Evolutionary conservation across 2,329 filamentous ascomycete species (phyloP).

Genomic region (Teratosphaeriaceae sp.): DNA sequence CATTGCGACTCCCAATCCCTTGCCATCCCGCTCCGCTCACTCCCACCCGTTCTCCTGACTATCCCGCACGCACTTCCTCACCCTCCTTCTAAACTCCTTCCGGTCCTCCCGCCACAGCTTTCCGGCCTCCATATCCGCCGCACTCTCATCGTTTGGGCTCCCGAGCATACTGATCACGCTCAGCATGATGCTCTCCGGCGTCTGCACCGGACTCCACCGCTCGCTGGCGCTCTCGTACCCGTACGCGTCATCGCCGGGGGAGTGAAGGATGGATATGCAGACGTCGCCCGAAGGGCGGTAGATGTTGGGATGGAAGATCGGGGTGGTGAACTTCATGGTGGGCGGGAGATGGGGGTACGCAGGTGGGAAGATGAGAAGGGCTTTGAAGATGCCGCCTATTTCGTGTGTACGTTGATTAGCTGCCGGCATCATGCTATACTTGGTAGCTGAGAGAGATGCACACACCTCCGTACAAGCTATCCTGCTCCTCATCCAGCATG

Average conservation of each 20-base stretch:
- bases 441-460: constrained; percentile 9
- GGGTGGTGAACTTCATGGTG: constrained; percentile 75
- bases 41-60: constrained; percentile 56
- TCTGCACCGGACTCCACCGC: constrained; percentile 92
- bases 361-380: constrained; percentile 71
- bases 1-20: background rate
- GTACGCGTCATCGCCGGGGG: constrained; percentile 87
- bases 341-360: constrained; percentile 86
- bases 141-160: constrained; percentile 89
- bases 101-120: constrained; percentile 77
- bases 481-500: constrained; percentile 80
- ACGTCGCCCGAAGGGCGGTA: constrained; percentile 77
- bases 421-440: background rate
- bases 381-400: constrained; percentile 87
- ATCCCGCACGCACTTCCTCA: constrained; percentile 71
- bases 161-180: constrained; percentile 89
- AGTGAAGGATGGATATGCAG: constrained; percentile 95
- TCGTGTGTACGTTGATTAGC: background rate
- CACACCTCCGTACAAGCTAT: constrained; percentile 81
- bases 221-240: constrained; percentile 88
- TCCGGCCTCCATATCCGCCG: constrained; percentile 91
- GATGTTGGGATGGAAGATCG: constrained; percentile 92
- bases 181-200: constrained; percentile 86
- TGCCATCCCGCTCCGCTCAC: too few relatives aligned
- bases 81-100: constrained; percentile 70